phyloP scores from a whole-genome alignment of 2,329 filamentous ascomycete genomes.

The Leptographium radiaticola region DNA sequence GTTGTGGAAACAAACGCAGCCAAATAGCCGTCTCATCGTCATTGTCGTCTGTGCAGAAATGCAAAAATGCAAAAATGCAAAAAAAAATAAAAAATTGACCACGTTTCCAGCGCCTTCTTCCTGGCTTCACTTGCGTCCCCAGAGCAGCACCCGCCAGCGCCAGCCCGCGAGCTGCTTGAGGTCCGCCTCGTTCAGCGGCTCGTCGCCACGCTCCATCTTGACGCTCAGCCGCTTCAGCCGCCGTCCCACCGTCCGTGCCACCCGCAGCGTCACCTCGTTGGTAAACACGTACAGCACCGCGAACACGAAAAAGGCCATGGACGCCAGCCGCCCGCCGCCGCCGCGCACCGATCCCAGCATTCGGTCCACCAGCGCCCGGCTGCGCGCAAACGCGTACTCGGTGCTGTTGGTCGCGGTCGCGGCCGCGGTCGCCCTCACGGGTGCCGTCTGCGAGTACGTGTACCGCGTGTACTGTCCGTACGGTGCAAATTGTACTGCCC shows the following conservation, averaged over 20 bases:
- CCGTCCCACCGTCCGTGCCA: slow-evolving; percentile 37
- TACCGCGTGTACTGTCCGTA: neutral
- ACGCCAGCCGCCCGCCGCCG: slow-evolving; percentile 32
- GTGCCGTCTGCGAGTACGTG: neutral
- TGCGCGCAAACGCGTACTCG: slow-evolving; percentile 42
- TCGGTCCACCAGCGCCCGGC: slow-evolving; percentile 34
- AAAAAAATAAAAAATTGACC: too few relatives aligned
- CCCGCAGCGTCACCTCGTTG: slow-evolving; percentile 43
- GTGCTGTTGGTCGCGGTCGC: slow-evolving; percentile 30
- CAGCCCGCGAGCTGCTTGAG: slow-evolving; percentile 37
- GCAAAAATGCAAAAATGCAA: too few relatives aligned
- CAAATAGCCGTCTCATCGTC: too few relatives aligned
- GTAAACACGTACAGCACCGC: slow-evolving; percentile 45
- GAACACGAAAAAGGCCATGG: slow-evolving; percentile 40
- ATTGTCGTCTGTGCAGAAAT: too few relatives aligned
- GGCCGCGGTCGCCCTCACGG: neutral
- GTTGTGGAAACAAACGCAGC: too few relatives aligned
- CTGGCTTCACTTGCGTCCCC: slow-evolving; percentile 16
- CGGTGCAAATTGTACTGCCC: neutral
- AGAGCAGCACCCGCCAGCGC: slow-evolving; percentile 42
- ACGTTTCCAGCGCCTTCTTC: neutral
- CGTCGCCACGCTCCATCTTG: slow-evolving; percentile 34
- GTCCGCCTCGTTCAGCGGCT: slow-evolving; percentile 33
- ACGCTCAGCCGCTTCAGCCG: slow-evolving; percentile 33
- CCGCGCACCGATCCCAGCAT: slow-evolving; percentile 30